These are phyloP conservation scores for Citeromyces matritensis DNA, from an alignment of 805 yeast species.

Conservation along the genomic window DNA sequence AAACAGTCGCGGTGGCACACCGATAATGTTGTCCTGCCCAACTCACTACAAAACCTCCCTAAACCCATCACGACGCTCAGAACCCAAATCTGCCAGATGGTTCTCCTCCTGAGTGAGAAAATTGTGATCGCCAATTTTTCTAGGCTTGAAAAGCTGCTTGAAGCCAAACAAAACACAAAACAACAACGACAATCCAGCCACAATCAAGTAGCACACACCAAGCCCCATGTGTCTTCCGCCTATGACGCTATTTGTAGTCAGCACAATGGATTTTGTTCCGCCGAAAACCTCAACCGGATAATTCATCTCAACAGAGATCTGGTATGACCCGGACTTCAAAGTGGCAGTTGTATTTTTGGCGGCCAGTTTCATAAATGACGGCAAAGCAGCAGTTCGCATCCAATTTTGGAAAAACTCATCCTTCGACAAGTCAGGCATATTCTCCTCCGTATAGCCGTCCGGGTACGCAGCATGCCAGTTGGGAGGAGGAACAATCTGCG, in stretches of 20 bases:
- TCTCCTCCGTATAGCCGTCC: constrained; percentile 73
- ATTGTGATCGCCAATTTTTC: constrained; percentile 72
- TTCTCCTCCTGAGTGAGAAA: constrained; percentile 24
- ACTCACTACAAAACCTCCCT: constrained; percentile 5
- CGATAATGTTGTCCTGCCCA: too few species aligned
- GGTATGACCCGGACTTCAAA: constrained; percentile 54
- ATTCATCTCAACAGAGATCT: constrained; percentile 51
- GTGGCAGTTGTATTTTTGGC: constrained; percentile 49
- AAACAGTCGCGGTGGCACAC: too few species aligned
- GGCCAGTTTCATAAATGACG: constrained; percentile 76
- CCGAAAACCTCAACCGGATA: constrained; percentile 77
- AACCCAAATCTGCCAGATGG: too few species aligned
- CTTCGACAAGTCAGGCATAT: constrained; percentile 57
- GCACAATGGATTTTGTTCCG: constrained; percentile 73
- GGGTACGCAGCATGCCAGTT: constrained; percentile 77
- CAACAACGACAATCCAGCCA: constrained; percentile 61
- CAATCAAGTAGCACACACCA: constrained; percentile 75
- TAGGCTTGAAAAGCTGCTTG: constrained; percentile 75
- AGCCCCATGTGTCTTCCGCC: constrained; percentile 82
- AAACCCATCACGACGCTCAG: constrained; percentile 2
- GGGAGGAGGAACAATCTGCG: constrained; percentile 84
- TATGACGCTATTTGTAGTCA: constrained; percentile 68
- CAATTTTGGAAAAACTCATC: constrained; percentile 90
- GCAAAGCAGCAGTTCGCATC: constrained; percentile 96
- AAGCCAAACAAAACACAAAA: constrained; percentile 65